Evolutionary conservation across 2,329 filamentous ascomycete species (phyloP), one percentile per base, ranked within the genome.

Genomic region (Sporothrix protearum): DNA sequence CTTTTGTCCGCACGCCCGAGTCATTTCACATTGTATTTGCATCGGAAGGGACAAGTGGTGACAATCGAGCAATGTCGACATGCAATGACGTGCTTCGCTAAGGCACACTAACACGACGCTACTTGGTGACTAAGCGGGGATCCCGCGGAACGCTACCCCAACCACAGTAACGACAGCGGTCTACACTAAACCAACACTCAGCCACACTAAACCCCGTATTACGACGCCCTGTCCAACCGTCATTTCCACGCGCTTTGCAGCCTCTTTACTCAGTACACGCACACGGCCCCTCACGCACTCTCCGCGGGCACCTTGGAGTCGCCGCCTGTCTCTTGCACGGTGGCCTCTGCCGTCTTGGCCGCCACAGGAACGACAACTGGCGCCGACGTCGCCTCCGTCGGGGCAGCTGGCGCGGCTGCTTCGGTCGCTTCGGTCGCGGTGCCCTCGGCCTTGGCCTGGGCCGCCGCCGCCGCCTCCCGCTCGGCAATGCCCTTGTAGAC

Each of bases 401-500:
- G 49, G 49, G 19, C 49, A 57, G 53, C 28, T 33, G 53, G 47
- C 28, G 19, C 49, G n/a, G n/a, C n/a, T 33, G 36, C 22, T 7
- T 45, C 16, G 16, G 68, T 28, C 16, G 33, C 25, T 39, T 36
- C 33, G 22, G 36, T 30, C 36, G 45, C n/a, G 10, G 49, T 14
- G 2, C 19, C 33, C 16, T 39, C 19, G 16, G n/a, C 19, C 69
- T 70, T 64, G n/a, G 63, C 39, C 22, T 28, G 28, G 59, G 53
- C 53, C 7, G 30, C 55, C 42, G 53, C 53, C 7, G 30, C 55
- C 42, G 16, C 47, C 49, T 59, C 70, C 0, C 78, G 74, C 75
- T 78, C 75, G 71, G 76, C 75, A 45, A 81, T 30, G 36, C 69
- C 82, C 28, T 77, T 80, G 0, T 85, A 80, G 1, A 88, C 86